These are phyloP conservation scores for Pulveroboletus sp. DNA, from an alignment of 768 basidiomycete genomes.

Conservation along the genomic window DNA sequence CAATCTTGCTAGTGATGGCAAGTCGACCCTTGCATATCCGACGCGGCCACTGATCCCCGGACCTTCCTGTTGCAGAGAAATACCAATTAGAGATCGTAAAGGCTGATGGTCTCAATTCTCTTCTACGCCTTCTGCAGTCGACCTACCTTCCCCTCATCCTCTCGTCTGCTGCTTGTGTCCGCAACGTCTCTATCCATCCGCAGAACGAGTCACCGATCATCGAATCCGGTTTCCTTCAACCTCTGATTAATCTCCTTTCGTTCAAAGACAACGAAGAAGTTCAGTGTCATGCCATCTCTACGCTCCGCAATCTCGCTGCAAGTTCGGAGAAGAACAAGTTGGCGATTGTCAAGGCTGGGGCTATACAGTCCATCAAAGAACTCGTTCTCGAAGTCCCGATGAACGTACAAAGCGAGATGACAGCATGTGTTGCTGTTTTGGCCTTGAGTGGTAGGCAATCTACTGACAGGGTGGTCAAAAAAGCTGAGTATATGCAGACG, in stretches of 20 bases:
- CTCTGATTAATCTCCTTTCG: slow-evolving; percentile 90
- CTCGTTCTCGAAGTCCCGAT: slow-evolving; percentile 92
- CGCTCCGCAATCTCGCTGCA: slow-evolving; percentile 92
- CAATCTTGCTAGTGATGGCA: slow-evolving; percentile 96
- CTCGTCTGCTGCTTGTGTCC: slow-evolving; percentile 96
- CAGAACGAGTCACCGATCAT: slow-evolving; percentile 99
- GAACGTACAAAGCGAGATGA: slow-evolving; percentile 99
- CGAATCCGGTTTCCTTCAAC: slow-evolving; percentile 94
- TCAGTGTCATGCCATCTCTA: slow-evolving; percentile 98
- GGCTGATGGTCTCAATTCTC: slow-evolving; percentile 84
- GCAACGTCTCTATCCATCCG: slow-evolving; percentile 98
- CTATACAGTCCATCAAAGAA: slow-evolving; percentile 95
- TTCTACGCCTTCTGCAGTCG: slow-evolving; percentile 92
- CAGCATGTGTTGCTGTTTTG: slow-evolving; percentile 94
- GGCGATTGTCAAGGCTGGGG: slow-evolving; percentile 96
- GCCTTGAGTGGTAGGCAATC: slow-evolving; percentile 79
- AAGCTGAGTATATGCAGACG: slow-evolving; percentile 53
- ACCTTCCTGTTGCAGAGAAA: slow-evolving; percentile 60
- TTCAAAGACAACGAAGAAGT: slow-evolving; percentile 99
- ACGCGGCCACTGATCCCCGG: slow-evolving; percentile 1
- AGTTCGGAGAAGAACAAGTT: slow-evolving; percentile 98
- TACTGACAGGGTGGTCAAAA: neutral
- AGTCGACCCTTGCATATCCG: slow-evolving; percentile 15
- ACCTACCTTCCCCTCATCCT: slow-evolving; percentile 97
- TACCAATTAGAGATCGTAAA: slow-evolving; percentile 99